Percentiles rank a stretch among this genome's conserved stretches.
These are phyloP conservation scores for Clarireedia monteithiana DNA, from an alignment of 2,329 filamentous ascomycete species.

Conservation along the genomic window DNA sequence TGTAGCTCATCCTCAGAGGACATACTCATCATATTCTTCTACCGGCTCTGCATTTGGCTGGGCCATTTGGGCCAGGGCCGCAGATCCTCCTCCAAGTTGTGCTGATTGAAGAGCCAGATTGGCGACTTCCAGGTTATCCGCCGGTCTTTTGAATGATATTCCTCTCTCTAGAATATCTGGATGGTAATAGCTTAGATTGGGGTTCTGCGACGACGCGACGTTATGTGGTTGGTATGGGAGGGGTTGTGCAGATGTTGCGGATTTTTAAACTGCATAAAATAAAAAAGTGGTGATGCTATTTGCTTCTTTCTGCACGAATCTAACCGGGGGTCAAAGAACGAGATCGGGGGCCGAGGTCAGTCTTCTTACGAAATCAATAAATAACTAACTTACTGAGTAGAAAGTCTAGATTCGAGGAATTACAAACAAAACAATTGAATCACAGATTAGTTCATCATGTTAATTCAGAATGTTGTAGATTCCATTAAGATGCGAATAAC, in stretches of 20 bases:
- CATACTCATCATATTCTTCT: conserved; percentile 58
- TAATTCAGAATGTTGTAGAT: too few relatives aligned
- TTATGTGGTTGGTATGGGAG: background rate
- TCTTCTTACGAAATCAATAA: background rate
- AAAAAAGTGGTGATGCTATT: background rate
- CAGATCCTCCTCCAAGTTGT: conserved; percentile 54
- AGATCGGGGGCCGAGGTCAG: background rate
- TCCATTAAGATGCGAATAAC: too few relatives aligned
- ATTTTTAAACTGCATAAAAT: background rate
- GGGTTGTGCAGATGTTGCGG: background rate
- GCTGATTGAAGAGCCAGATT: conserved; percentile 55
- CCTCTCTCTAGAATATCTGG: background rate
- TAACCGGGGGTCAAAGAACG: background rate
- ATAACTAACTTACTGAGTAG: background rate
- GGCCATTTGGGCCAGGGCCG: conserved; percentile 63
- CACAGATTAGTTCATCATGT: too few relatives aligned
- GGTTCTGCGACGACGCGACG: background rate
- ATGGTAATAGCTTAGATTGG: background rate
- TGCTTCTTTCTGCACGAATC: background rate
- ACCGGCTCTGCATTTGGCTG: conserved; percentile 55
- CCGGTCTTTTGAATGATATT: background rate
- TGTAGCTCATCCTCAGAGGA: conserved; percentile 17
- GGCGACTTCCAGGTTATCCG: conserved; percentile 32
- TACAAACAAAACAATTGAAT: background rate
- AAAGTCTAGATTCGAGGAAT: background rate